Conservation (phyloP, 805 yeast genomes). For the Metschnikowia anglica region DNA sequence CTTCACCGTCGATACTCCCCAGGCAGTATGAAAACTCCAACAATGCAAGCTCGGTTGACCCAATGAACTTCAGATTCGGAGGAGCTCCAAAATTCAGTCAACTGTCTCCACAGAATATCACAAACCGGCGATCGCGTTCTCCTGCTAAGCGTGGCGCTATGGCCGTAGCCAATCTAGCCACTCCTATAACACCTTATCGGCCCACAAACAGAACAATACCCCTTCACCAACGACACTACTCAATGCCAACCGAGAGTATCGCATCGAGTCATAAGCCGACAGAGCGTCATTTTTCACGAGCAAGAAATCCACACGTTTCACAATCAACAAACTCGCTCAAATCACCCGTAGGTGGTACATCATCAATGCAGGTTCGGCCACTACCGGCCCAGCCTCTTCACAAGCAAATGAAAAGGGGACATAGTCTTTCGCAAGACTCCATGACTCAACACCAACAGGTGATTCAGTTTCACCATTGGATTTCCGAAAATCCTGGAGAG, state of each 20-base stretch:
- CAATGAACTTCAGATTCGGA: conserved; percentile 39
- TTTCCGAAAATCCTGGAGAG: conserved; percentile 38
- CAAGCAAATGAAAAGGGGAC: conserved; percentile 29
- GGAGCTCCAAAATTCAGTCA: conserved; percentile 20
- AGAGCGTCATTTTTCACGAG: conserved; percentile 5
- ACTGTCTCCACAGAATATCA: conserved; percentile 14
- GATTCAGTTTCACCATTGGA: conserved; percentile 60
- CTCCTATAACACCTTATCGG: conserved; percentile 37
- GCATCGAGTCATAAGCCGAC: not conserved
- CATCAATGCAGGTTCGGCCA: conserved; percentile 44
- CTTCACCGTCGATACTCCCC: conserved; percentile 6
- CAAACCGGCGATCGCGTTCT: conserved; percentile 48
- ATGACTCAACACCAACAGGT: conserved; percentile 50
- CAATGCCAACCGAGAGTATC: conserved; percentile 38
- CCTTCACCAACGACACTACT: conserved; percentile 41
- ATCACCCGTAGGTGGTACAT: conserved; percentile 28
- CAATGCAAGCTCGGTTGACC: conserved; percentile 34
- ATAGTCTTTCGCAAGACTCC: conserved; percentile 41
- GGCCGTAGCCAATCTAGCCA: conserved; percentile 55
- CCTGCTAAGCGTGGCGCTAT: conserved; percentile 74
- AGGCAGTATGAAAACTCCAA: conserved; percentile 22
- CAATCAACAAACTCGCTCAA: conserved; percentile 6
- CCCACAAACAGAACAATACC: conserved; percentile 22
- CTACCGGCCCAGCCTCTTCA: conserved; percentile 42
- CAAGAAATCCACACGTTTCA: conserved; percentile 3